These are phyloP conservation scores for Cardiospermum halicacabum DNA, from an alignment of 345 rosid genomes.

Conservation along the genomic window DNA sequence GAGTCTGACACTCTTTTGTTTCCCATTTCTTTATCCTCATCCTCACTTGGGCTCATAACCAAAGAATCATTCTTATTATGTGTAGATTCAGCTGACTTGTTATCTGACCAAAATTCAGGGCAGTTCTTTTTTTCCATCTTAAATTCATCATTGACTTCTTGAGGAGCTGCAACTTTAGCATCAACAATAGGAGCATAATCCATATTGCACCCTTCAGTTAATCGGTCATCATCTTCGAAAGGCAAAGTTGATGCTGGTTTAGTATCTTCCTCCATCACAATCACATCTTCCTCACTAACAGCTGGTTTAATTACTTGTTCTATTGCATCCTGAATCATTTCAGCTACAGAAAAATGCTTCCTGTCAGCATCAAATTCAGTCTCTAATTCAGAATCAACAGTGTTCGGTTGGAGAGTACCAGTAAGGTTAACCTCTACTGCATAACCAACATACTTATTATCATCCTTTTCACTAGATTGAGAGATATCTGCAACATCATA, in stretches of 20 bases:
- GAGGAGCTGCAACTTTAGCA: constrained; percentile 13
- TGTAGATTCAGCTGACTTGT: constrained; percentile 19
- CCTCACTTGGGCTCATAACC: not conserved
- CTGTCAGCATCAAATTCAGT: constrained; percentile 15
- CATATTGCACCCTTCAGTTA: not conserved
- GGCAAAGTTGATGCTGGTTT: constrained; percentile 4
- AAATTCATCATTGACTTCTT: constrained; percentile 13
- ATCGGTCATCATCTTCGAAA: not conserved
- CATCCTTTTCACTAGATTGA: constrained; percentile 4
- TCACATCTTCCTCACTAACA: not conserved
- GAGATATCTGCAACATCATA: constrained; percentile 18
- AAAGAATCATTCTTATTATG: constrained; percentile 5
- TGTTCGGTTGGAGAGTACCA: constrained; percentile 14
- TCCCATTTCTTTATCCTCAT: constrained; percentile 9
- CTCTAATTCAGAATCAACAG: constrained; percentile 18
- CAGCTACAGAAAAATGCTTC: constrained; percentile 5
- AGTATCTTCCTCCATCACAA: constrained; percentile 2
- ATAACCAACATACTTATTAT: constrained; percentile 4
- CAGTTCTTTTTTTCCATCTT: constrained; percentile 9
- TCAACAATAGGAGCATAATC: not conserved
- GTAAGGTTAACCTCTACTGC: constrained; percentile 6
- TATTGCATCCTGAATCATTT: not conserved
- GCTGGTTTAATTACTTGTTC: not conserved
- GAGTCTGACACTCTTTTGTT: constrained; percentile 12
- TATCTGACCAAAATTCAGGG: constrained; percentile 17